Conservation (phyloP, 345 rosid species). For the Cardiospermum halicacabum region DNA sequence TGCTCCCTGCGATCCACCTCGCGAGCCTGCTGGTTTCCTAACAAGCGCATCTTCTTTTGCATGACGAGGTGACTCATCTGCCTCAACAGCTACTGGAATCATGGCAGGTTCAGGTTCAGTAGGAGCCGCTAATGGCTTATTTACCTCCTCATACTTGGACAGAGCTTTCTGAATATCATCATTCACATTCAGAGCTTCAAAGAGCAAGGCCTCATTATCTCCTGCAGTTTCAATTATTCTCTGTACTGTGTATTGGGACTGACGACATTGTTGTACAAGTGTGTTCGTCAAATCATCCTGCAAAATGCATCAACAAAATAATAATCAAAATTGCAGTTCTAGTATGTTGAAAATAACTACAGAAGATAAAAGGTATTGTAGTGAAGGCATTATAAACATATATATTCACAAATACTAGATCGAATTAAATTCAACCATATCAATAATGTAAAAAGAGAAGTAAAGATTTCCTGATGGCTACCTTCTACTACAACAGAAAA, state of each 20-base stretch:
- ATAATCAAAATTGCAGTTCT: background rate
- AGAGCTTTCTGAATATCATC: conserved; percentile 84
- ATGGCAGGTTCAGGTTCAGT: conserved; percentile 68
- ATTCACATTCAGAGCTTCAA: conserved; percentile 89
- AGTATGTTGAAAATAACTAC: background rate
- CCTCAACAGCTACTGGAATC: conserved; percentile 86
- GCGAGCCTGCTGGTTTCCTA: conserved; percentile 67
- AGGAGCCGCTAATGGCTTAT: conserved; percentile 41
- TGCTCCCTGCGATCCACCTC: conserved; percentile 46
- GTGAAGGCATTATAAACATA: background rate
- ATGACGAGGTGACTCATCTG: conserved; percentile 56
- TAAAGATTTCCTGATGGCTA: background rate
- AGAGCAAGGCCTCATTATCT: conserved; percentile 76
- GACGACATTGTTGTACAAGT: conserved; percentile 73
- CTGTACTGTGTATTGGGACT: conserved; percentile 52
- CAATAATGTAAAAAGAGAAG: background rate
- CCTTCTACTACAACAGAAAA: background rate
- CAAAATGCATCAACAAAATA: conserved; percentile 11
- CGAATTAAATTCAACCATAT: background rate
- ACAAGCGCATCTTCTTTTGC: conserved; percentile 62
- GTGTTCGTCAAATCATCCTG: conserved; percentile 80
- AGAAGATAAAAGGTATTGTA: background rate
- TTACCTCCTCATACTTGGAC: conserved; percentile 63
- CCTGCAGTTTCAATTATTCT: conserved; percentile 81
- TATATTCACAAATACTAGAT: background rate